Conservation (phyloP, 2,329 filamentous ascomycete species). For the Arthrobotrys sphaeroides region DNA sequence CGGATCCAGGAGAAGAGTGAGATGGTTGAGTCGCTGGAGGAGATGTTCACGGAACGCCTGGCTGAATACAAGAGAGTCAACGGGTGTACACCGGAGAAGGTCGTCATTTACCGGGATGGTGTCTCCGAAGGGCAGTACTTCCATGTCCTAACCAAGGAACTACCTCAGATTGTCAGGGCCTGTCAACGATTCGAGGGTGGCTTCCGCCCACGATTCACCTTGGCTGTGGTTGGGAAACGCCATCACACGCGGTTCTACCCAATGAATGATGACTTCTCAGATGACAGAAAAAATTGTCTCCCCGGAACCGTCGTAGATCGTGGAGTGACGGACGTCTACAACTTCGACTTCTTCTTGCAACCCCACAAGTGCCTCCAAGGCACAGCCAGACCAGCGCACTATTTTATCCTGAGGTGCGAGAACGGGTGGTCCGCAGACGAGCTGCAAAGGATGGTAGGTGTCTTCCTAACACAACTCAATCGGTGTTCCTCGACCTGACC, state of each 20-base stretch:
- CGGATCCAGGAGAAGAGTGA: conserved; percentile 29
- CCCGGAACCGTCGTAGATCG: conserved; percentile 87
- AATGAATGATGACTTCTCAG: conserved; percentile 66
- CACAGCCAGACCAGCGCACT: conserved; percentile 84
- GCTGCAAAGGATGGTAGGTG: conserved; percentile 21
- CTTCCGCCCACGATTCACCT: conserved; percentile 70
- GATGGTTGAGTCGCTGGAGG: conserved; percentile 1
- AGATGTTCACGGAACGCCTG: conserved; percentile 31
- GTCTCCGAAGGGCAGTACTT: conserved; percentile 85
- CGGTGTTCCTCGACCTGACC: background rate
- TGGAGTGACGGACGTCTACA: conserved; percentile 71
- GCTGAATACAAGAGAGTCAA: background rate
- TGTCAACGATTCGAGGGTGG: conserved; percentile 63
- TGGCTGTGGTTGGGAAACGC: conserved; percentile 85
- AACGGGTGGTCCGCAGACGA: conserved; percentile 34
- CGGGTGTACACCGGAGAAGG: conserved; percentile 71
- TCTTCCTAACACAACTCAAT: background rate
- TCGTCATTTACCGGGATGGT: conserved; percentile 87
- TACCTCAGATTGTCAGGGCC: conserved; percentile 73
- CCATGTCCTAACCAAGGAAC: conserved; percentile 73
- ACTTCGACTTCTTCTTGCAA: conserved; percentile 88
- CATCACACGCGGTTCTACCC: conserved; percentile 91
- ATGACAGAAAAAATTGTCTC: conserved; percentile 69
- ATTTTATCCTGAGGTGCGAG: conserved; percentile 68
- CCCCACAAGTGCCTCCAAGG: conserved; percentile 85